phyloP scores from a whole-genome alignment of 2,329 filamentous ascomycete genomes.

The Phialophora chinensis region DNA sequence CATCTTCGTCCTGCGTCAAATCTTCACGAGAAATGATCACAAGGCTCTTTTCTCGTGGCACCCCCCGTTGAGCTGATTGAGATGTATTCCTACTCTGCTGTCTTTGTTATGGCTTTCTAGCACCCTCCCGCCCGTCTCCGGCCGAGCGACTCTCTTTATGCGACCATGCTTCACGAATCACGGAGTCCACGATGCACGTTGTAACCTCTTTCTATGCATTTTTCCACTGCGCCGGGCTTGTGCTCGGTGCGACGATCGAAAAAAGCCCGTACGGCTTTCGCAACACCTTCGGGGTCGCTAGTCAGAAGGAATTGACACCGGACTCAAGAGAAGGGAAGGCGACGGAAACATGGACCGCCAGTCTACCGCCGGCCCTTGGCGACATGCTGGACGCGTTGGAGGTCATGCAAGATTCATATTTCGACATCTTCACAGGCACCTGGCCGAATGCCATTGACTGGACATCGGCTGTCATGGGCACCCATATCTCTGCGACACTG shows the following conservation, averaged over 20 bases:
- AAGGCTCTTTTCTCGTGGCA: slow-evolving; percentile 21
- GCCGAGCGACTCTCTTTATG: slow-evolving; percentile 5
- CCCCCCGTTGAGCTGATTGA: slow-evolving; percentile 12
- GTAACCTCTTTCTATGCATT: slow-evolving; percentile 15
- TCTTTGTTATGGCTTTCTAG: slow-evolving; percentile 1
- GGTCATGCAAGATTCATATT: slow-evolving; percentile 79
- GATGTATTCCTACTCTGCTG: neutral
- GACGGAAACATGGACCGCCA: slow-evolving; percentile 7
- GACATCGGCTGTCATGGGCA: slow-evolving; percentile 85
- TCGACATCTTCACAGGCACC: slow-evolving; percentile 74
- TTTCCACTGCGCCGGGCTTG: slow-evolving; percentile 16
- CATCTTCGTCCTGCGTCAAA: slow-evolving; percentile 1
- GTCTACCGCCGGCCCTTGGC: slow-evolving; percentile 16
- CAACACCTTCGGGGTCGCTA: neutral
- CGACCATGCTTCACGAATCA: slow-evolving; percentile 25
- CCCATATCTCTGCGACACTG: slow-evolving; percentile 75
- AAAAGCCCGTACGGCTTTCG: neutral
- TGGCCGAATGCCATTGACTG: slow-evolving; percentile 92
- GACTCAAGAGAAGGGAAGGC: slow-evolving; percentile 24
- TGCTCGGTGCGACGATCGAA: slow-evolving; percentile 23
- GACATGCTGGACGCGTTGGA: slow-evolving; percentile 68
- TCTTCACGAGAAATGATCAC: slow-evolving; percentile 24
- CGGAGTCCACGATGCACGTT: slow-evolving; percentile 25
- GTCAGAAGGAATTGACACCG: slow-evolving; percentile 23
- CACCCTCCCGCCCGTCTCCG: neutral